A percentile compares a stretch with the other conserved stretches of the same genome.
Conservation (phyloP, 192 early-diverging fungal species). For the Neocallimastix lanati region DNA sequence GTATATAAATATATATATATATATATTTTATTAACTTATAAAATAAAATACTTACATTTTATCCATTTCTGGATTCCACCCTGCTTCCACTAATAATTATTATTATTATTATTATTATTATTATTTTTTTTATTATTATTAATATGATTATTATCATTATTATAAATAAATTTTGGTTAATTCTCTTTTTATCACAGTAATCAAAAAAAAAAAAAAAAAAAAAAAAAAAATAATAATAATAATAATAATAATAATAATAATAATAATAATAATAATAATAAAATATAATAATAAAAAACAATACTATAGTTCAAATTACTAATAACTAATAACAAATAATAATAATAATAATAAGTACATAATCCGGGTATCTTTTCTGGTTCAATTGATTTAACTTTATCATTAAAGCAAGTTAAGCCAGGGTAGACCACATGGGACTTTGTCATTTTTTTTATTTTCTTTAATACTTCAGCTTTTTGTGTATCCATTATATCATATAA, state of each 20-base stretch:
- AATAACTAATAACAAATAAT: slow-evolving; percentile 20
- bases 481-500: slow-evolving; percentile 47
- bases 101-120: background rate
- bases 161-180: too few relatives aligned
- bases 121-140: too few relatives aligned
- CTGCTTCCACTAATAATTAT: slow-evolving; percentile 46
- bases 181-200: too few relatives aligned
- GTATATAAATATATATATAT: background rate
- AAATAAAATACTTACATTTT: slow-evolving; percentile 7
- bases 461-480: slow-evolving; percentile 60
- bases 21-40: too few relatives aligned
- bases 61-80: slow-evolving; percentile 85
- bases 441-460: slow-evolving; percentile 62
- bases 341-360: background rate
- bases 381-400: slow-evolving; percentile 29
- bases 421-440: slow-evolving; percentile 60
- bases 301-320: too few relatives aligned
- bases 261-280: background rate
- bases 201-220: too few relatives aligned
- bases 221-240: too few relatives aligned
- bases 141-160: too few relatives aligned
- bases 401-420: slow-evolving; percentile 54
- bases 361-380: slow-evolving; percentile 78
- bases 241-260: too few relatives aligned
- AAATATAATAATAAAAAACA: too few relatives aligned